phyloP scores from a whole-genome alignment of 495 filamentous ascomycete genomes.

The Trichocladium uniseriatum region DNA sequence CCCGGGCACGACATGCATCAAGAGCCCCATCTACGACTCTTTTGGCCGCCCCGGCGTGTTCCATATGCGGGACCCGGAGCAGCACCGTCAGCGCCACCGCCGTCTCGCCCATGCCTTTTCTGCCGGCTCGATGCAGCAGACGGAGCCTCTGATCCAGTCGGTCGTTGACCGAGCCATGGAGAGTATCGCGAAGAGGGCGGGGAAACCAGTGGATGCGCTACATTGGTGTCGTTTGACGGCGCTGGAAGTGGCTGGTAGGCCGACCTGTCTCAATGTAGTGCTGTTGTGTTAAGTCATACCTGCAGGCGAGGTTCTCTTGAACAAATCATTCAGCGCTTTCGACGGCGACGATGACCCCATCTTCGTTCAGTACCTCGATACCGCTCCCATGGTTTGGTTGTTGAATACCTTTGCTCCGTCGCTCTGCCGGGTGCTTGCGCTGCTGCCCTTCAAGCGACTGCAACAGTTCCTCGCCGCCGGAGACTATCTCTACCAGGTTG shows the following conservation, averaged over 20 bases:
- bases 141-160: constrained; percentile 6
- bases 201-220: constrained; percentile 2
- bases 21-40: constrained; percentile 44
- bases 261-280: too few relatives aligned
- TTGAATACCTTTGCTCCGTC: not conserved
- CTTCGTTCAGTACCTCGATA: constrained; percentile 8
- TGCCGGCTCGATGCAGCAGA: constrained; percentile 2
- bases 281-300: too few relatives aligned
- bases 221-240: constrained; percentile 6
- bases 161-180: not conserved
- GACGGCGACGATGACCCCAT: not conserved
- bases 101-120: constrained; percentile 6
- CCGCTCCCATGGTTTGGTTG: not conserved
- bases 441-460: constrained; percentile 1
- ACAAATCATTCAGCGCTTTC: constrained; percentile 3
- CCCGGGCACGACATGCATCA: constrained; percentile 8
- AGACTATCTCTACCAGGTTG: constrained; percentile 2
- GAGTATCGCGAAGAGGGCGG: not conserved
- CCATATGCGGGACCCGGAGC: constrained; percentile 30
- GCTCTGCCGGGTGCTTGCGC: not conserved
- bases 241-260: constrained; percentile 4
- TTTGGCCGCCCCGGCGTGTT: constrained; percentile 50
- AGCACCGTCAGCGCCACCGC: constrained; percentile 3
- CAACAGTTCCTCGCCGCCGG: constrained; percentile 1
- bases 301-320: constrained; percentile 4